These are phyloP conservation scores for Ceratocystis colombiana DNA, from an alignment of 2,329 filamentous ascomycete genomes.

Conservation along the genomic window DNA sequence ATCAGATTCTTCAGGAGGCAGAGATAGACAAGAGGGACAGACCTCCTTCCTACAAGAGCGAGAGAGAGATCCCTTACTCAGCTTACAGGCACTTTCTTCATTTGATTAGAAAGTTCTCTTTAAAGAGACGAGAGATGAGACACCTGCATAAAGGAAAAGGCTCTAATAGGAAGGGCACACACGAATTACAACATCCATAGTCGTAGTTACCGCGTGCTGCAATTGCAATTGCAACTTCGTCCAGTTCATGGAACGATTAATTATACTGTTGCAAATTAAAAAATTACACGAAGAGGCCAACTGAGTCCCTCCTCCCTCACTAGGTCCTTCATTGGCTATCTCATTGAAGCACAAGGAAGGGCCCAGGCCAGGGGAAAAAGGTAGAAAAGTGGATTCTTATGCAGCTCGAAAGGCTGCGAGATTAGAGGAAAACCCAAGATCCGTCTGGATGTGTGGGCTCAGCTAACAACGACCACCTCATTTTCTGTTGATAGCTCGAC, in stretches of 20 bases:
- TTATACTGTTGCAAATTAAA: not conserved
- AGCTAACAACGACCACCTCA: not conserved
- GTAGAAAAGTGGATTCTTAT: slow-evolving; percentile 11
- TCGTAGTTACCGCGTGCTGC: no score
- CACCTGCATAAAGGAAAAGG: no score
- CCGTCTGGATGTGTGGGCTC: slow-evolving; percentile 11
- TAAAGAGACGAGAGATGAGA: no score
- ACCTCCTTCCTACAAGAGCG: not conserved
- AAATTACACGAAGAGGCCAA: not conserved
- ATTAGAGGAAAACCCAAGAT: slow-evolving; percentile 17
- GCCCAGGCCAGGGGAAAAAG: slow-evolving; percentile 12
- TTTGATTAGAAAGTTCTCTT: no score
- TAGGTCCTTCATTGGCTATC: not conserved
- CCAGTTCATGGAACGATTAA: not conserved
- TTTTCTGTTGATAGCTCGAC: no score
- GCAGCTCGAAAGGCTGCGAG: slow-evolving; percentile 17
- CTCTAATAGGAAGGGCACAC: no score
- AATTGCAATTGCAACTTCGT: no score
- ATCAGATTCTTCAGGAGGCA: not conserved
- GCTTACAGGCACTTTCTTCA: not conserved
- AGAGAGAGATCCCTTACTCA: slow-evolving; percentile 6
- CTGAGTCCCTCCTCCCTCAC: not conserved
- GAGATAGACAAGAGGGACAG: not conserved
- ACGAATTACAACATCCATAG: no score
- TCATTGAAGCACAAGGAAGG: not conserved